phyloP scores from a whole-genome alignment of 1,284 basidiomycete genomes.

The Lentinus polychrous region DNA sequence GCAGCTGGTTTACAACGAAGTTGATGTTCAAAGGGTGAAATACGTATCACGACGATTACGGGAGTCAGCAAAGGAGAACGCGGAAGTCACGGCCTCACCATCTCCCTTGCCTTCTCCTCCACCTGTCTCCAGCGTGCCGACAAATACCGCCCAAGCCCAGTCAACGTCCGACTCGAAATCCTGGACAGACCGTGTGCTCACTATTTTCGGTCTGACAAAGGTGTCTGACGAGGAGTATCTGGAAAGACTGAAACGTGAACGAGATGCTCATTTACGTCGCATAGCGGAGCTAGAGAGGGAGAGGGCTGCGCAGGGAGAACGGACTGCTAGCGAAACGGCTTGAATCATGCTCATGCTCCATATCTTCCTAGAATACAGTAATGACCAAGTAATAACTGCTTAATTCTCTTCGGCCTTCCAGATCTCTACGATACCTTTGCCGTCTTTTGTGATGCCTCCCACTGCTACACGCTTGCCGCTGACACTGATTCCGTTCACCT shows the following conservation, averaged over 20 bases:
- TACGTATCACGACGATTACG: conserved; percentile 33
- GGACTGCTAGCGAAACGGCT: neutral
- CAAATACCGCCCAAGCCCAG: conserved; percentile 6
- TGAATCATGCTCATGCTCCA: too few relatives aligned
- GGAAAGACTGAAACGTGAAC: conserved; percentile 41
- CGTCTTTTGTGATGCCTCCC: conserved; percentile 52
- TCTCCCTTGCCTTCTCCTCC: neutral
- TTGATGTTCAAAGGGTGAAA: conserved; percentile 48
- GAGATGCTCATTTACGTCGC: conserved; percentile 42
- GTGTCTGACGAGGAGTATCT: conserved; percentile 64
- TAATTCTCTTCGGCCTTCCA: conserved; percentile 27
- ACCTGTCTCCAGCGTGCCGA: neutral
- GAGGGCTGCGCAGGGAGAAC: conserved; percentile 9
- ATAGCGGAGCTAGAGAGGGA: conserved; percentile 53
- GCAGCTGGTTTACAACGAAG: conserved; percentile 61
- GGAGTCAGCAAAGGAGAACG: neutral
- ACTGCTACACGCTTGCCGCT: conserved; percentile 40
- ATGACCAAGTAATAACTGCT: too few relatives aligned
- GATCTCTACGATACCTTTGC: conserved; percentile 55
- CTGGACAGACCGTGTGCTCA: conserved; percentile 31
- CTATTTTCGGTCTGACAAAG: conserved; percentile 39
- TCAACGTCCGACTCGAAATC: conserved; percentile 15
- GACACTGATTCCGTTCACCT: conserved; percentile 54
- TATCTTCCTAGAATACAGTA: too few relatives aligned
- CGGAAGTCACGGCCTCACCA: neutral